Conservation (phyloP, 2,329 filamentous ascomycete species). For the Xylaria sp. region DNA sequence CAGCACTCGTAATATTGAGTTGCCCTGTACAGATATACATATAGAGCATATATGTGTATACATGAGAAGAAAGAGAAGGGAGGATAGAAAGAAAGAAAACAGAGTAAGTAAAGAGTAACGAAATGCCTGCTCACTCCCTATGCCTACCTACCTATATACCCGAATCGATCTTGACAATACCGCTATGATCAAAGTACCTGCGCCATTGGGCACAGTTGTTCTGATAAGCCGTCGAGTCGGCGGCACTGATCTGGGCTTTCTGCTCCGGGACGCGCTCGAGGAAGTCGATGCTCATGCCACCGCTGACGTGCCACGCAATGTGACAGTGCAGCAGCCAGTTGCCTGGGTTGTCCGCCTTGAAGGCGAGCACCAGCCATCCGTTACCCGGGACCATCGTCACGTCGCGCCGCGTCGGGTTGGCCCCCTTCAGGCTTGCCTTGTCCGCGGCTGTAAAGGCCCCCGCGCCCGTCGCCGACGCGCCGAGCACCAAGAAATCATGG, state of each 20-base stretch:
- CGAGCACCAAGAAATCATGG: conserved; percentile 52
- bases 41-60: not conserved
- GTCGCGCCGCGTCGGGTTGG: conserved; percentile 61
- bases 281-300: conserved; percentile 64
- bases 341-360: conserved; percentile 62
- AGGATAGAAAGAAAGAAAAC: not conserved
- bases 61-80: not conserved
- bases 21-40: not conserved
- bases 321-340: conserved; percentile 61
- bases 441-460: conserved; percentile 42
- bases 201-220: conserved; percentile 39
- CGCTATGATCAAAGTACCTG: conserved; percentile 32
- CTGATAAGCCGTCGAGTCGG: conserved; percentile 32
- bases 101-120: not conserved
- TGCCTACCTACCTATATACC: conserved; percentile 33
- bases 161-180: conserved; percentile 35
- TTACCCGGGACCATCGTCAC: conserved; percentile 56
- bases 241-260: conserved; percentile 32
- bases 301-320: conserved; percentile 62
- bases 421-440: conserved; percentile 48
- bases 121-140: not conserved
- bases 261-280: conserved; percentile 53
- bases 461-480: conserved; percentile 34
- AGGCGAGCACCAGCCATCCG: conserved; percentile 61
- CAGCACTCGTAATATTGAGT: not conserved